Evolutionary conservation across 192 early-diverging fungal genomes (phyloP).

Genomic region (Linnemannia elongata): DNA sequence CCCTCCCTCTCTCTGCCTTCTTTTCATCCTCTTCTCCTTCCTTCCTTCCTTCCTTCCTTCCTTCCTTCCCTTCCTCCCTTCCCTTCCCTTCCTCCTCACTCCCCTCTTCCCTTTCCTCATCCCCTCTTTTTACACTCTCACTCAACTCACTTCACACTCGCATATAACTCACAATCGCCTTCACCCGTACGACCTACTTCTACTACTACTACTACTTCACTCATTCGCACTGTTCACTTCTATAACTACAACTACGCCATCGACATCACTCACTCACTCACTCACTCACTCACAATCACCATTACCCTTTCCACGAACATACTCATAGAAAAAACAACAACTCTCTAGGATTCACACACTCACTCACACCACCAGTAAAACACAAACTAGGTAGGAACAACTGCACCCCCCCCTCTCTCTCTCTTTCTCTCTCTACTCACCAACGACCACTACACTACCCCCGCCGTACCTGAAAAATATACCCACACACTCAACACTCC

Average conservation of each 20-base stretch:
- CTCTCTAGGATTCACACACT: not conserved
- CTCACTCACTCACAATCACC: not conserved
- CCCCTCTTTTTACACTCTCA: not conserved
- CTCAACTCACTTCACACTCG: not conserved
- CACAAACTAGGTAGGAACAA: slow-evolving; percentile 2
- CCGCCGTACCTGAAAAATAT: not conserved
- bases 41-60: not conserved
- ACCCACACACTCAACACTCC: not conserved
- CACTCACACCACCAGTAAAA: not conserved
- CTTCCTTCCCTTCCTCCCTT: not conserved
- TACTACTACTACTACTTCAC: not conserved
- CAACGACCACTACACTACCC: not conserved
- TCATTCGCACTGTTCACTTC: not conserved
- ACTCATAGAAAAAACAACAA: no score
- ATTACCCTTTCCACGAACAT: no score
- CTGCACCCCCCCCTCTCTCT: not conserved
- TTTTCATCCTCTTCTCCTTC: not conserved
- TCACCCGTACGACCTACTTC: not conserved
- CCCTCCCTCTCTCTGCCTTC: not conserved
- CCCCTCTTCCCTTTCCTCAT: not conserved
- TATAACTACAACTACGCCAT: not conserved
- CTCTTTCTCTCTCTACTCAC: not conserved
- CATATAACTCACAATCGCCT: not conserved
- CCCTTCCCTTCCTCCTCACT: not conserved
- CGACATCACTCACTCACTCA: not conserved